These are phyloP conservation scores for Hymenoscyphus scutula DNA, from an alignment of 2,329 filamentous ascomycete species.

Conservation along the genomic window DNA sequence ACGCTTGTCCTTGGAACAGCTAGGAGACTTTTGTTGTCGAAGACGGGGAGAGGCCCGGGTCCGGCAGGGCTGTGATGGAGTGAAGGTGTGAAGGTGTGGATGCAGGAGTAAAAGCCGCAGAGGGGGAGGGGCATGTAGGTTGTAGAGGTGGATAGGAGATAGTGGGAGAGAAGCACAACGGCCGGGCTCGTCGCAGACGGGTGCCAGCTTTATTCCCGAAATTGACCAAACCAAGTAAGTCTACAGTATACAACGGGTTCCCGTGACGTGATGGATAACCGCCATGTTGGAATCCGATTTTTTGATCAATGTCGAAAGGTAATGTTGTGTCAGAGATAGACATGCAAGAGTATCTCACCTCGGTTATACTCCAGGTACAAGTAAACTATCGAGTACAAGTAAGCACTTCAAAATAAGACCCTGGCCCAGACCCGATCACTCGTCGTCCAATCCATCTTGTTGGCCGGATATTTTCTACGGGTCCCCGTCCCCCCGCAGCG, in stretches of 20 bases:
- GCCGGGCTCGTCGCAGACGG: neutral
- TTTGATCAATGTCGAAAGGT: neutral
- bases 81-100: neutral
- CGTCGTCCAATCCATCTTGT: conserved; percentile 7
- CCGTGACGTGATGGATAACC: neutral
- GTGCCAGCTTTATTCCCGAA: neutral
- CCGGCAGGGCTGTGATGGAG: neutral
- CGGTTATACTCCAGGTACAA: neutral
- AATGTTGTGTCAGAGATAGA: neutral
- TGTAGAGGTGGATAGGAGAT: neutral
- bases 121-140: too few species aligned
- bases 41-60: neutral
- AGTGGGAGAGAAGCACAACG: neutral
- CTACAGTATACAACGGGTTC: neutral
- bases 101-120: neutral
- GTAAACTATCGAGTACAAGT: too few species aligned
- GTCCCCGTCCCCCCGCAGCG: neutral
- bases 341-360: neutral
- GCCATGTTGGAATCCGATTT: neutral
- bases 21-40: neutral
- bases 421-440: conserved; percentile 6
- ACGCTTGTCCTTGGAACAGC: neutral
- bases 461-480: neutral
- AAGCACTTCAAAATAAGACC: neutral
- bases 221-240: neutral